These are phyloP conservation scores for Chrysosporium queenslandicum DNA, from an alignment of 2,329 filamentous ascomycete genomes.

Conservation along the genomic window DNA sequence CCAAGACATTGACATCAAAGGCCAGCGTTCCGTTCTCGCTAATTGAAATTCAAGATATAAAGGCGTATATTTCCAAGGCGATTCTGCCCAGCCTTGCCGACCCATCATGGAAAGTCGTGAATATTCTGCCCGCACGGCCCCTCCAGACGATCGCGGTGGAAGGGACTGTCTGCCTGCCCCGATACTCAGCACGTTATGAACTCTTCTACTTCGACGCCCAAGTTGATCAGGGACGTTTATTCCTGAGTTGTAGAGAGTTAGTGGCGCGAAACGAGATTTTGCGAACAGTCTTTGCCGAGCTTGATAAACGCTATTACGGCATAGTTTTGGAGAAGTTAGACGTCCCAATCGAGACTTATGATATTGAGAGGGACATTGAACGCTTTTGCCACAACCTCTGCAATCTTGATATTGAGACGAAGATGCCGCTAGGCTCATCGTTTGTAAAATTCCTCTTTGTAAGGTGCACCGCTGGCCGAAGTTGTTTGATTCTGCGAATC, in stretches of 20 bases:
- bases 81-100: conserved; percentile 41
- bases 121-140: conserved; percentile 46
- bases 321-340: conserved; percentile 44
- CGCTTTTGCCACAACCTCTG: conserved; percentile 41
- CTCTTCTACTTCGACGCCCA: conserved; percentile 46
- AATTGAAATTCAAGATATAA: conserved; percentile 31
- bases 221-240: conserved; percentile 40
- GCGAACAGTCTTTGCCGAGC: conserved; percentile 47
- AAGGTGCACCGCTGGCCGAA: conserved; percentile 22
- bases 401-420: conserved; percentile 41
- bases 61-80: conserved; percentile 34
- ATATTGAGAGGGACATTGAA: conserved; percentile 39
- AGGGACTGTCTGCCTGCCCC: conserved; percentile 47
- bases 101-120: conserved; percentile 38
- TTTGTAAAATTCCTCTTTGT: conserved; percentile 48
- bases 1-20: conserved; percentile 16
- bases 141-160: conserved; percentile 49
- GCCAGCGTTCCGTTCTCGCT: conserved; percentile 40
- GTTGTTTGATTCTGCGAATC: conserved; percentile 46
- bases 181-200: conserved; percentile 53
- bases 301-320: conserved; percentile 36
- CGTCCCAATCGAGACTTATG: conserved; percentile 38
- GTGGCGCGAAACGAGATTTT: conserved; percentile 49
- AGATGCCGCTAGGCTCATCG: conserved; percentile 45
- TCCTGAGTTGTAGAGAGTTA: conserved; percentile 35